A percentile compares a stretch with the other conserved stretches of the same genome.
phyloP scores from a whole-genome alignment of 1,284 basidiomycete species.

The Erythrobasidium hasegawianum region DNA sequence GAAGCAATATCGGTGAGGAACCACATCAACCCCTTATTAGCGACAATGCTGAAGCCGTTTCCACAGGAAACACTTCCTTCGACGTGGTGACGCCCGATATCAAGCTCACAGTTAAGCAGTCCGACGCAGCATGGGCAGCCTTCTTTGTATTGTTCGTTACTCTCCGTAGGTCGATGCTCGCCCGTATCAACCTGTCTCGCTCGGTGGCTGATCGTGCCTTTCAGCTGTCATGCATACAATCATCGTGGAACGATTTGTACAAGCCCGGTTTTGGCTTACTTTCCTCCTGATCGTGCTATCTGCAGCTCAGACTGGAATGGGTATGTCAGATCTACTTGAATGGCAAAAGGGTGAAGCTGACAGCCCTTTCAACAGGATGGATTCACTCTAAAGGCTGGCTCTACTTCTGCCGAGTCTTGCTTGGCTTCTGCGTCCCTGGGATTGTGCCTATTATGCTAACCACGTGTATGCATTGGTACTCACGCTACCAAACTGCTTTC shows the following conservation, averaged over 20 bases:
- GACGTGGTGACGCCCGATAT: neutral
- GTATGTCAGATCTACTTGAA: neutral
- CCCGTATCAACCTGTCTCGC: neutral
- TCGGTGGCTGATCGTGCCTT: neutral
- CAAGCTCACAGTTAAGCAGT: neutral
- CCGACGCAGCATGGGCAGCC: neutral
- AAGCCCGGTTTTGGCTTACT: neutral
- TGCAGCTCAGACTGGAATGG: neutral
- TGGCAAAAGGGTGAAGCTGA: neutral
- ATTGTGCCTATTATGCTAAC: neutral
- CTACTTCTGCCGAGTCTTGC: neutral
- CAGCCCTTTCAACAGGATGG: neutral
- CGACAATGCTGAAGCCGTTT: neutral
- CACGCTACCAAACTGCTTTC: neutral
- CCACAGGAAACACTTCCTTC: neutral
- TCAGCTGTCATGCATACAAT: neutral
- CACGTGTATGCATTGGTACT: slow-evolving; percentile 2
- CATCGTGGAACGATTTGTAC: neutral
- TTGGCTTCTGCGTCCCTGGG: neutral
- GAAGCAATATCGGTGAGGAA: neutral
- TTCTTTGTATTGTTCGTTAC: neutral
- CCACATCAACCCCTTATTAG: neutral
- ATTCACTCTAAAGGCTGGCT: neutral
- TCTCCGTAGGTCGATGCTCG: neutral
- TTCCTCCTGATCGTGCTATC: neutral